Percentiles rank a stretch among this genome's conserved stretches.
These are phyloP conservation scores for Chlamydomonas applanata DNA, from an alignment of 139 green algal genomes.

Conservation along the genomic window DNA sequence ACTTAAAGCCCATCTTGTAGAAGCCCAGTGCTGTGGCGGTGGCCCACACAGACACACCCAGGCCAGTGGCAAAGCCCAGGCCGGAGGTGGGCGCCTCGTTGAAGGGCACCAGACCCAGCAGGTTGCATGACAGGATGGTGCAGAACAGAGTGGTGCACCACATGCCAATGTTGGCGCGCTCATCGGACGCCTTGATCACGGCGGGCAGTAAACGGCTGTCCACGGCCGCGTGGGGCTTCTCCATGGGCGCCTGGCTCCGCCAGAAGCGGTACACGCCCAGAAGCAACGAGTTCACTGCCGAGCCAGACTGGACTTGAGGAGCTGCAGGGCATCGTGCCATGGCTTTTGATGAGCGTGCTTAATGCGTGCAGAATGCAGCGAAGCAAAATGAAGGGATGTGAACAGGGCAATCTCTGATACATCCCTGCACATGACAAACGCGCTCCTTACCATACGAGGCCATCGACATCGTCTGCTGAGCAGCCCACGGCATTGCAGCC, in stretches of 20 bases:
- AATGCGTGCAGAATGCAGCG: neutral
- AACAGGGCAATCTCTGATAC: neutral
- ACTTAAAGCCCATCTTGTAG: constrained; percentile 48
- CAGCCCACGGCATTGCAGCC: constrained; percentile 24
- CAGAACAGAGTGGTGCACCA: constrained; percentile 46
- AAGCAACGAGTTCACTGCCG: constrained; percentile 34
- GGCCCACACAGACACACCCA: constrained; percentile 47
- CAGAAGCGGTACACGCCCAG: constrained; percentile 49
- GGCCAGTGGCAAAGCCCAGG: constrained; percentile 50
- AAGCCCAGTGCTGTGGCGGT: constrained; percentile 44
- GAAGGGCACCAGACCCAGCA: constrained; percentile 47
- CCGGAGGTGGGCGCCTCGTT: constrained; percentile 48
- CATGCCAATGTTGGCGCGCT: constrained; percentile 37
- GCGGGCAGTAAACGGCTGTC: constrained; percentile 42
- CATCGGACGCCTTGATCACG: constrained; percentile 27
- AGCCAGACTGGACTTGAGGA: constrained; percentile 36
- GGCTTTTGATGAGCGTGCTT: neutral
- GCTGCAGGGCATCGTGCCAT: constrained; percentile 6
- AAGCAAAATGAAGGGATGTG: neutral
- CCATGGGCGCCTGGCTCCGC: constrained; percentile 43
- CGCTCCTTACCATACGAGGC: constrained; percentile 5
- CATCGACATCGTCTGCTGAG: constrained; percentile 39
- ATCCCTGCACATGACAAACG: neutral
- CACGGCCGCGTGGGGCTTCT: constrained; percentile 39
- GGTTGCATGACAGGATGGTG: constrained; percentile 51